Evolutionary conservation across 768 basidiomycete species (phyloP).

Genomic region (Crucibulum laeve): DNA sequence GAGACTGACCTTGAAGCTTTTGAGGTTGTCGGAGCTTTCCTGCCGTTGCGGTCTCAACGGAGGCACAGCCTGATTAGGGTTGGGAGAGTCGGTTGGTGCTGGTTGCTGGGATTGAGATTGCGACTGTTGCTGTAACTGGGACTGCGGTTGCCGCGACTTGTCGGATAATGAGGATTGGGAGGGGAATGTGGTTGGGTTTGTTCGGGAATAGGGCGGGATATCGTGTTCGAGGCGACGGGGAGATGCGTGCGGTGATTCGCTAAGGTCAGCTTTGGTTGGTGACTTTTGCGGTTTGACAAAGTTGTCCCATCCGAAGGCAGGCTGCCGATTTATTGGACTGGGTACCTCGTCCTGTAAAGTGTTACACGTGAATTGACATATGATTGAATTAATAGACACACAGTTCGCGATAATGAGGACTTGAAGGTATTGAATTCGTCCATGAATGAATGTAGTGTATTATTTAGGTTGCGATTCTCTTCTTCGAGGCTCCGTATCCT

Average conservation of each 20-base stretch:
- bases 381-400: constrained; percentile 14
- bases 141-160: constrained; percentile 25
- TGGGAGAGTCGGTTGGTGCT: constrained; percentile 23
- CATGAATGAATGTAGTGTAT: constrained; percentile 54
- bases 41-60: constrained; percentile 48
- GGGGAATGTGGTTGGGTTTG: constrained; percentile 16
- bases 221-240: constrained; percentile 79
- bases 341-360: constrained; percentile 27
- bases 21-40: constrained; percentile 73
- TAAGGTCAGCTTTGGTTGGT: constrained; percentile 66
- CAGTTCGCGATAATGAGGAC: constrained; percentile 34
- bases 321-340: constrained; percentile 59
- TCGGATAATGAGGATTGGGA: constrained; percentile 20
- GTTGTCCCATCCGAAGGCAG: constrained; percentile 87
- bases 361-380: constrained; percentile 6
- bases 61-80: constrained; percentile 22
- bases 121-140: constrained; percentile 24
- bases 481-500: constrained; percentile 69
- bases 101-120: constrained; percentile 18
- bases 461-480: constrained; percentile 69
- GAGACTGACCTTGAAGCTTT: constrained; percentile 95
- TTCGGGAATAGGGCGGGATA: constrained; percentile 35
- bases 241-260: constrained; percentile 77
- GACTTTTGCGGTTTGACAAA: constrained; percentile 75
- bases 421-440: constrained; percentile 57